Conservation (phyloP, 148 eudicot species). For the Diospyros kaki region DNA sequence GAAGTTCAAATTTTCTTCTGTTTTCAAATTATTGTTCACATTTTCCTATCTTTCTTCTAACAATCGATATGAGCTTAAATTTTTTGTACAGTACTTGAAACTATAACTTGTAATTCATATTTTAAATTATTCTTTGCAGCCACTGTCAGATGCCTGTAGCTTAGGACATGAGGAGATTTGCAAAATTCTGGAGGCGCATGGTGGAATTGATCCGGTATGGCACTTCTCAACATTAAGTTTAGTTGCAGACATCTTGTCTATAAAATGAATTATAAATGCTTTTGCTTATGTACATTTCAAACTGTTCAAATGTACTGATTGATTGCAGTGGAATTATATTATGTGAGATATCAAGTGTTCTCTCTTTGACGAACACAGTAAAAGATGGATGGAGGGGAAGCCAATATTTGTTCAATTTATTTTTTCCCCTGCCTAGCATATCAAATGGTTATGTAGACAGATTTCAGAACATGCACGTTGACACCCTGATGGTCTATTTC, state of each 20-base stretch:
- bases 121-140: conserved; percentile 22
- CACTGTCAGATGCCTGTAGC: conserved; percentile 41
- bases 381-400: too few species aligned
- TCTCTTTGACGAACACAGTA: too few species aligned
- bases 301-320: neutral
- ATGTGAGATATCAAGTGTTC: too few species aligned
- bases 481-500: too few species aligned
- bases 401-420: too few species aligned
- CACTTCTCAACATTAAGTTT: conserved; percentile 1
- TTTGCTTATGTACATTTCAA: neutral
- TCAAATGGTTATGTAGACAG: too few species aligned
- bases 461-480: too few species aligned
- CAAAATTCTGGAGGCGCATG: conserved; percentile 34
- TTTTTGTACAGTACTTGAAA: neutral
- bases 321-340: too few species aligned
- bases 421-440: too few species aligned
- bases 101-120: neutral
- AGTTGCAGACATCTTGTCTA: neutral
- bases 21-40: neutral
- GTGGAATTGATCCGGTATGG: conserved; percentile 37
- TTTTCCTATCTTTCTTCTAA: neutral
- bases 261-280: neutral
- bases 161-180: conserved; percentile 32
- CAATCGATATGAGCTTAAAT: neutral
- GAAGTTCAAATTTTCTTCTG: neutral